A percentile compares a stretch with the other conserved stretches of the same genome.
Evolutionary conservation across 495 filamentous ascomycete genomes (phyloP).

Genomic region (Penicillium verhagenii): DNA sequence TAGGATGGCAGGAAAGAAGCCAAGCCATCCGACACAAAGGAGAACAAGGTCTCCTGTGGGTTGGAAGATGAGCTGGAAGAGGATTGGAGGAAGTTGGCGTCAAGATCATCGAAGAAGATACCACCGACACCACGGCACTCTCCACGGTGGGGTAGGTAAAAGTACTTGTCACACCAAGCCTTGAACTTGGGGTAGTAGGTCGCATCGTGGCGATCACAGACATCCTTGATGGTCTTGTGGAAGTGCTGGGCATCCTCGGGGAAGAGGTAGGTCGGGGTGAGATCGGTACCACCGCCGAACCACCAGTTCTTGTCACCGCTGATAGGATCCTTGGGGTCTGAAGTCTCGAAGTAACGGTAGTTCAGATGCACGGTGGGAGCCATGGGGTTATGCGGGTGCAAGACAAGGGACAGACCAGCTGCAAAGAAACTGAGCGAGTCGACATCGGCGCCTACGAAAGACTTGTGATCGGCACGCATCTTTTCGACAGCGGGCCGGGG

Average conservation of each 20-base stretch:
- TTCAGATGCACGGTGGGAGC: constrained; percentile 97
- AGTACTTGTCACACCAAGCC: constrained; percentile 98
- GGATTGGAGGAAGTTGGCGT: constrained; percentile 57
- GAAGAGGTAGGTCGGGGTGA: constrained; percentile 93
- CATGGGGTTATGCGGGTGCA: constrained; percentile 93
- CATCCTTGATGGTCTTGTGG: constrained; percentile 87
- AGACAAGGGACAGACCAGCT: constrained; percentile 84
- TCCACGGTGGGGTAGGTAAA: constrained; percentile 84
- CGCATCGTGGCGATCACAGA: constrained; percentile 91
- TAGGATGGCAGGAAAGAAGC: constrained; percentile 90
- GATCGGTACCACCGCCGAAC: constrained; percentile 94
- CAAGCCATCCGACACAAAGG: constrained; percentile 83
- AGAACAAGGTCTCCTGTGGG: constrained; percentile 86
- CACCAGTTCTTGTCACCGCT: constrained; percentile 84
- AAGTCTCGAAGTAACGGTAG: constrained; percentile 98
- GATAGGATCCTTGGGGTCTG: constrained; percentile 54
- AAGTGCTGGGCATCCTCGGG: constrained; percentile 97
- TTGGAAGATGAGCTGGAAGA: constrained; percentile 58
- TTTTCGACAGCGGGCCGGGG: constrained; percentile 84
- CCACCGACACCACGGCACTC: constrained; percentile 91
- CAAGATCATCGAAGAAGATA: constrained; percentile 98
- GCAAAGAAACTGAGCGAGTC: constrained; percentile 91
- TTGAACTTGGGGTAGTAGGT: constrained; percentile 95
- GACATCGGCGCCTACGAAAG: constrained; percentile 67
- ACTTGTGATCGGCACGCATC: constrained; percentile 96